These are phyloP conservation scores for Trichomonascaceae sp. DNA, from an alignment of 1,139 yeast genomes.

Conservation along the genomic window DNA sequence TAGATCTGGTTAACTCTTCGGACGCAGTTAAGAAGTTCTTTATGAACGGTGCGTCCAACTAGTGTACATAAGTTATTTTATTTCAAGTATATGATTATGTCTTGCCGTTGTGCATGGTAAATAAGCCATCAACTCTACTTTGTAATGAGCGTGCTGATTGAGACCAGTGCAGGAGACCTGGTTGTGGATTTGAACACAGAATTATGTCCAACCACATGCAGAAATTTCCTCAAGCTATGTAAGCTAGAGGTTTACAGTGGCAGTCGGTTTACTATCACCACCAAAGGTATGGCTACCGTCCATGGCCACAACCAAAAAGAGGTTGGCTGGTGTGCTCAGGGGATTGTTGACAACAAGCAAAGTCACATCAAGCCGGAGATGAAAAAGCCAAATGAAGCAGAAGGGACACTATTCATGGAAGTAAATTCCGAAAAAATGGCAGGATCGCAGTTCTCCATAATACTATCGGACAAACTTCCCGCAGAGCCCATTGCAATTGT, in stretches of 20 bases:
- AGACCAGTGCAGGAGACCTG: conserved; percentile 41
- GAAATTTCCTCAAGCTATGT: conserved; percentile 44
- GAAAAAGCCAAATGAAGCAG: too few species aligned
- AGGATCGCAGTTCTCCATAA: conserved; percentile 25
- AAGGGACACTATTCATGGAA: too few species aligned
- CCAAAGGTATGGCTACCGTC: too few species aligned
- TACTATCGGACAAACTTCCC: conserved; percentile 15
- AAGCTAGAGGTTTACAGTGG: conserved; percentile 39
- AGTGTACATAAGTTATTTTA: conserved; percentile 1
- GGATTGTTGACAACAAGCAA: too few species aligned
- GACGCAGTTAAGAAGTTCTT: conserved; percentile 48
- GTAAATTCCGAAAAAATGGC: too few species aligned
- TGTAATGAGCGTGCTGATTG: conserved; percentile 44
- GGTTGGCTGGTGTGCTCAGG: too few species aligned
- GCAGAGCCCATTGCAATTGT: conserved; percentile 23
- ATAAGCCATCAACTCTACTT: background rate
- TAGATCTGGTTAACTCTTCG: conserved; percentile 50
- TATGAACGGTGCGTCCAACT: conserved; percentile 34
- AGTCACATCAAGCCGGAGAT: too few species aligned
- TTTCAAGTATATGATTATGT: background rate
- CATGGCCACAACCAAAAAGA: too few species aligned
- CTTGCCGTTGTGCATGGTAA: background rate
- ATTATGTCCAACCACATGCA: conserved; percentile 29
- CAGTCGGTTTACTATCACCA: too few species aligned
- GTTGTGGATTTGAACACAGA: conserved; percentile 39